A percentile compares a stretch with the other conserved stretches of the same genome.
phyloP scores from a whole-genome alignment of 1,139 yeast species.

The Magnusiomyces tetraspermus region DNA sequence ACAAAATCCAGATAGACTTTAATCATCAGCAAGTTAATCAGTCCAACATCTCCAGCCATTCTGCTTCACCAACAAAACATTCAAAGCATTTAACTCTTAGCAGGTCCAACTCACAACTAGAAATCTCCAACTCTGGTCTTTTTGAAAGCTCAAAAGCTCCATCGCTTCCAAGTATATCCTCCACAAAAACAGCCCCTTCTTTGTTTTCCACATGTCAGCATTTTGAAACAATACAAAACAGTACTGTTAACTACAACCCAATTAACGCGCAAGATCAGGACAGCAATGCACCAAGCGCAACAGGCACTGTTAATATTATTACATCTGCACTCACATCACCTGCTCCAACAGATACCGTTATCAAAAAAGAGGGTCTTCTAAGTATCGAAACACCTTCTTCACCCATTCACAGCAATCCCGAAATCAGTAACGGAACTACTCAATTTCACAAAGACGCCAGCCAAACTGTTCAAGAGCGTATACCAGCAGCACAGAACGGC shows the following conservation, averaged over 20 bases:
- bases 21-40: background rate
- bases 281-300: background rate
- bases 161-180: background rate
- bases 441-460: background rate
- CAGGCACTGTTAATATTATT: background rate
- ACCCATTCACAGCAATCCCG: background rate
- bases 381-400: too few relatives aligned
- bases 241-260: background rate
- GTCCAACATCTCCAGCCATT: background rate
- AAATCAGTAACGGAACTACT: background rate
- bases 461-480: background rate
- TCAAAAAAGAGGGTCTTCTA: background rate
- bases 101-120: background rate
- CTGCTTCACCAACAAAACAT: background rate
- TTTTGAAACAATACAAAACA: background rate
- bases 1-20: background rate
- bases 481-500: background rate
- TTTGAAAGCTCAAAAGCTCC: background rate
- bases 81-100: background rate
- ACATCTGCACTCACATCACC: background rate
- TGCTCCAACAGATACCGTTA: background rate
- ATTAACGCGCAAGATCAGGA: background rate
- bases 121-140: background rate
- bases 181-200: conserved; percentile 7
- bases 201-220: background rate